Evolutionary conservation across 2,329 filamentous ascomycete genomes (phyloP).

Genomic region (Fonsecaea erecta): DNA sequence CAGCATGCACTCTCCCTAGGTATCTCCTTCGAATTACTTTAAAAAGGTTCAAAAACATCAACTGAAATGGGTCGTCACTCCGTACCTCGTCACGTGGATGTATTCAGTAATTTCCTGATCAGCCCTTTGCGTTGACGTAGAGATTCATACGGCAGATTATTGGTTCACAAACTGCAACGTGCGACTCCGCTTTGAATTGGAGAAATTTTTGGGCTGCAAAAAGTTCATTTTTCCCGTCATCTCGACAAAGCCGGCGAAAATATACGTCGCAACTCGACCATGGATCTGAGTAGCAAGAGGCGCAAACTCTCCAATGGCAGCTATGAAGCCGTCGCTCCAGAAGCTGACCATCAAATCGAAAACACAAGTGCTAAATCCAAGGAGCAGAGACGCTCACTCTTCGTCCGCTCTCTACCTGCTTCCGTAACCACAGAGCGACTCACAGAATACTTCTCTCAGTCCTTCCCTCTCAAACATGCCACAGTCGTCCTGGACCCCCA

Average conservation of each 20-base stretch:
- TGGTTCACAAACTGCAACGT: neutral
- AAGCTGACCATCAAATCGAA: constrained; percentile 38
- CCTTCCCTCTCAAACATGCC: constrained; percentile 93
- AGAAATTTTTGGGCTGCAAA: constrained; percentile 3
- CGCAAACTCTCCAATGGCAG: constrained; percentile 43
- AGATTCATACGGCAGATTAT: neutral
- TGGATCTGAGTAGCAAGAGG: constrained; percentile 46
- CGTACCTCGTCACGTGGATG: too few species aligned
- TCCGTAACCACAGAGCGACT: constrained; percentile 79
- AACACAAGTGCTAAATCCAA: constrained; percentile 34
- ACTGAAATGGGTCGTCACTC: neutral
- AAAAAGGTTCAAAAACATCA: neutral
- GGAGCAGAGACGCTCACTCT: constrained; percentile 69
- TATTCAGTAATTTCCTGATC: neutral
- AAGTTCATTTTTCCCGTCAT: constrained; percentile 4
- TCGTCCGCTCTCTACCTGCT: constrained; percentile 83
- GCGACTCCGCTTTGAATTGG: constrained; percentile 8
- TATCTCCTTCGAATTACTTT: neutral
- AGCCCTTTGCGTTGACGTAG: neutral
- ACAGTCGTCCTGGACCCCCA: constrained; percentile 85
- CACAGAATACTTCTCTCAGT: constrained; percentile 88
- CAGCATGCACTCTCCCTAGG: neutral
- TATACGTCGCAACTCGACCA: constrained; percentile 19
- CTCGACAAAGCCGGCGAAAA: neutral
- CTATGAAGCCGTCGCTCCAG: constrained; percentile 42